These are phyloP conservation scores for Quercus alba DNA, from an alignment of 306 rosid species.

Conservation along the genomic window DNA sequence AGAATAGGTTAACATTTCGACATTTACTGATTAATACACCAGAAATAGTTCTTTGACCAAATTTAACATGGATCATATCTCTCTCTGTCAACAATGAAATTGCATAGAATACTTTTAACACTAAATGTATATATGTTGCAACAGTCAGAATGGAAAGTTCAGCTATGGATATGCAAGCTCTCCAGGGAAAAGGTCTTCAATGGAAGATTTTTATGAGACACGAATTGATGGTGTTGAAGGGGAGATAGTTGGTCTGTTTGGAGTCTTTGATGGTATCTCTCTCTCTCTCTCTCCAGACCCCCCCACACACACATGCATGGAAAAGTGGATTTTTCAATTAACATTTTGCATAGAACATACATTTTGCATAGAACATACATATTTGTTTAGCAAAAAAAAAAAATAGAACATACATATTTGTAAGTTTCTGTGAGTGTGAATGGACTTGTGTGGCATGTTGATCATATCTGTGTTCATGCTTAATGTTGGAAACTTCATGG, in stretches of 20 bases:
- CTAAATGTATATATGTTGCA: slow-evolving; percentile 22
- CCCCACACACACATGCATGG: background rate
- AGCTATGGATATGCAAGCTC: slow-evolving; percentile 98
- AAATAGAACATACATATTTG: background rate
- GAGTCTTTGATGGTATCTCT: slow-evolving; percentile 84
- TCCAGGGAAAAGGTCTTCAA: slow-evolving; percentile 87
- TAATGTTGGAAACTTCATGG: background rate
- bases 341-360: background rate
- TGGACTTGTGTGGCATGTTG: background rate
- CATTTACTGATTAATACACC: background rate
- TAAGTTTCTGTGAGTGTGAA: background rate
- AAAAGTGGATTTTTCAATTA: background rate
- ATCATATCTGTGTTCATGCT: background rate
- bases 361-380: background rate
- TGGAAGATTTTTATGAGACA: slow-evolving; percentile 95
- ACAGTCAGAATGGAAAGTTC: slow-evolving; percentile 85
- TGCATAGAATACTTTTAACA: slow-evolving; percentile 20
- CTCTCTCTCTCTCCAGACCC: background rate
- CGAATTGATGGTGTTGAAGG: slow-evolving; percentile 95
- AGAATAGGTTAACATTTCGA: background rate
- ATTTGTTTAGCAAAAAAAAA: too few species aligned
- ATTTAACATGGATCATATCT: background rate
- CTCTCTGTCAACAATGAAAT: slow-evolving; percentile 1
- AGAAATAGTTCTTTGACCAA: background rate
- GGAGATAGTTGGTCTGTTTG: slow-evolving; percentile 88